phyloP scores from a whole-genome alignment of 1,284 basidiomycete species.

The Boletus hoseneyae region DNA sequence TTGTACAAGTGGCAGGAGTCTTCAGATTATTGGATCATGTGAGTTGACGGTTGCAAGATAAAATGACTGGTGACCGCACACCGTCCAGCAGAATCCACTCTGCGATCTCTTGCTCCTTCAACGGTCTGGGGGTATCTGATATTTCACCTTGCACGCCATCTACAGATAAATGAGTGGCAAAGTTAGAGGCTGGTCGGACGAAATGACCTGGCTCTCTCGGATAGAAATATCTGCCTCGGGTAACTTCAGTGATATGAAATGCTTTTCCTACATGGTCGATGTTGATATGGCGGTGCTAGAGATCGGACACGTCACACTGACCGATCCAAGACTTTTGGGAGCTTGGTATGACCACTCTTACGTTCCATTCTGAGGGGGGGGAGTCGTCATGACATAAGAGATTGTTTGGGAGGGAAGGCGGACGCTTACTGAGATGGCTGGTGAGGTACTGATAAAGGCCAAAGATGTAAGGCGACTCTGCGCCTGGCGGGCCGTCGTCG shows the following conservation, averaged over 20 bases:
- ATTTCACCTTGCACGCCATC: slow-evolving; percentile 72
- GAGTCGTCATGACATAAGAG: slow-evolving; percentile 7
- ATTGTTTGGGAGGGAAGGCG: slow-evolving; percentile 2
- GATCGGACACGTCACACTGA: slow-evolving; percentile 26
- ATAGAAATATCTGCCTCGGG: slow-evolving; percentile 79
- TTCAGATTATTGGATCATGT: slow-evolving; percentile 32
- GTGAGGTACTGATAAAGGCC: slow-evolving; percentile 72
- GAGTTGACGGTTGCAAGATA: slow-evolving; percentile 5
- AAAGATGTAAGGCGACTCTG: slow-evolving; percentile 82
- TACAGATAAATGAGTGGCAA: slow-evolving; percentile 19
- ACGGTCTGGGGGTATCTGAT: slow-evolving; percentile 55
- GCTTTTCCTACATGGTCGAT: slow-evolving; percentile 59
- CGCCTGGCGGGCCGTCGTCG: slow-evolving; percentile 84
- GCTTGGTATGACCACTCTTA: slow-evolving; percentile 85
- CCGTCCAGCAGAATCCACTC: slow-evolving; percentile 90
- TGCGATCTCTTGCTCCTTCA: slow-evolving; percentile 72
- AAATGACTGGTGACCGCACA: slow-evolving; percentile 41
- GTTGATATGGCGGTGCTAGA: slow-evolving; percentile 5
- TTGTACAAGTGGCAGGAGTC: slow-evolving; percentile 90
- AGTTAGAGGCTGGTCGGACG: background rate
- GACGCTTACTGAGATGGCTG: slow-evolving; percentile 52
- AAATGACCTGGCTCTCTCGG: slow-evolving; percentile 55
- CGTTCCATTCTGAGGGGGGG: slow-evolving; percentile 65
- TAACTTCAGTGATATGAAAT: slow-evolving; percentile 79
- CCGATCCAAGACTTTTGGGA: slow-evolving; percentile 92